Percentiles rank a stretch among this genome's conserved stretches.
These are phyloP conservation scores for Hemisphaericaspora nanyangensis DNA, from an alignment of 805 yeast species.

Conservation along the genomic window DNA sequence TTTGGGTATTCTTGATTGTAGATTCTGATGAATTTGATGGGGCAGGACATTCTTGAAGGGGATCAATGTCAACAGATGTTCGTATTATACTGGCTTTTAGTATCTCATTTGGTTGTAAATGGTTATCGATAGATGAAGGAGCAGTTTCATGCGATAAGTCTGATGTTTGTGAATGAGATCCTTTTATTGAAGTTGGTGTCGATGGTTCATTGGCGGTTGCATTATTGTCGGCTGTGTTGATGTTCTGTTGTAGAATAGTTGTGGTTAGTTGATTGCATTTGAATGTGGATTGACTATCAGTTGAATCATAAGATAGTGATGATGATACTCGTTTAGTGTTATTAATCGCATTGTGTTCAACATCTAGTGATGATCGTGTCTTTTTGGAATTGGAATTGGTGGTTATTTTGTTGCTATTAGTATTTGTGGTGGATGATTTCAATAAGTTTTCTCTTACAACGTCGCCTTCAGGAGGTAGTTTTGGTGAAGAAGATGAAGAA, in stretches of 20 bases:
- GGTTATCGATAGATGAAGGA: constrained; percentile 19
- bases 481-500: too few relatives aligned
- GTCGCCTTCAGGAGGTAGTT: too few relatives aligned
- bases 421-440: too few relatives aligned
- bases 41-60: background rate
- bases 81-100: background rate
- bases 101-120: background rate
- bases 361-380: too few relatives aligned
- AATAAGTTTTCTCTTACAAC: too few relatives aligned
- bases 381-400: too few relatives aligned
- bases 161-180: constrained; percentile 20
- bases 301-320: background rate
- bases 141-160: constrained; percentile 23
- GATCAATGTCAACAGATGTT: background rate
- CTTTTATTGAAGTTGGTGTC: constrained; percentile 23
- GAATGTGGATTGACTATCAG: background rate
- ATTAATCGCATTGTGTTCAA: too few relatives aligned
- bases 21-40: background rate
- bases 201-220: constrained; percentile 15
- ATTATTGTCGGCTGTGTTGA: background rate
- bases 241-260: background rate
- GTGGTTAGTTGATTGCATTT: background rate
- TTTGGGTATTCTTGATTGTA: background rate
- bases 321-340: too few relatives aligned
- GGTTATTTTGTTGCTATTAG: too few relatives aligned